A percentile compares a stretch with the other conserved stretches of the same genome.
These are phyloP conservation scores for Cinchona pubescens DNA, from an alignment of 257 asterid genomes.

Conservation along the genomic window DNA sequence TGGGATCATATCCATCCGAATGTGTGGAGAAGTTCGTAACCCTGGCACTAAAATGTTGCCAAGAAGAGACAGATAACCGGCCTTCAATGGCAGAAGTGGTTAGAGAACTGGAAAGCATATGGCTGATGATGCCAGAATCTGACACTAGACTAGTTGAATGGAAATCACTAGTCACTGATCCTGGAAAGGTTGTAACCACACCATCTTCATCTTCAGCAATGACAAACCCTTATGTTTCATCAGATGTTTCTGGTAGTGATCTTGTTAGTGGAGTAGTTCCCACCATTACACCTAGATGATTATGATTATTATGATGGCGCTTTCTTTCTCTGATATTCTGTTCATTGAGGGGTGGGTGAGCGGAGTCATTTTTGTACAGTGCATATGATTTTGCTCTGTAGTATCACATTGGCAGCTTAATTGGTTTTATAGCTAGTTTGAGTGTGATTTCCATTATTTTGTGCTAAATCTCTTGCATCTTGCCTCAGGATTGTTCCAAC, in stretches of 20 bases:
- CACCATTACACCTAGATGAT: constrained; percentile 30
- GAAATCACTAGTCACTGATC: constrained; percentile 18
- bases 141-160: constrained; percentile 20
- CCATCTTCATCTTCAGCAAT: constrained; percentile 23
- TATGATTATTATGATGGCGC: too few species aligned
- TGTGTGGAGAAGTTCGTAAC: constrained; percentile 31
- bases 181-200: constrained; percentile 16
- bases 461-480: background rate
- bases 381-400: background rate
- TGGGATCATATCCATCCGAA: constrained; percentile 37
- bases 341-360: background rate
- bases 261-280: constrained; percentile 39
- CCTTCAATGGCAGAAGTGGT: constrained; percentile 39
- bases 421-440: background rate
- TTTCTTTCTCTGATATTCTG: background rate
- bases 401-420: background rate
- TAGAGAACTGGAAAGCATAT: constrained; percentile 33
- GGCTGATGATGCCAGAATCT: constrained; percentile 27
- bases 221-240: constrained; percentile 22
- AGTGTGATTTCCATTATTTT: background rate
- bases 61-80: constrained; percentile 30
- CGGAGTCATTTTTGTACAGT: constrained; percentile 4
- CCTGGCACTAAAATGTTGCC: constrained; percentile 39
- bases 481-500: background rate
- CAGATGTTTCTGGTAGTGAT: constrained; percentile 31